Base-by-base conservation (phyloP, 2,329 filamentous ascomycete species). In the Epichloe scottii region DNA sequence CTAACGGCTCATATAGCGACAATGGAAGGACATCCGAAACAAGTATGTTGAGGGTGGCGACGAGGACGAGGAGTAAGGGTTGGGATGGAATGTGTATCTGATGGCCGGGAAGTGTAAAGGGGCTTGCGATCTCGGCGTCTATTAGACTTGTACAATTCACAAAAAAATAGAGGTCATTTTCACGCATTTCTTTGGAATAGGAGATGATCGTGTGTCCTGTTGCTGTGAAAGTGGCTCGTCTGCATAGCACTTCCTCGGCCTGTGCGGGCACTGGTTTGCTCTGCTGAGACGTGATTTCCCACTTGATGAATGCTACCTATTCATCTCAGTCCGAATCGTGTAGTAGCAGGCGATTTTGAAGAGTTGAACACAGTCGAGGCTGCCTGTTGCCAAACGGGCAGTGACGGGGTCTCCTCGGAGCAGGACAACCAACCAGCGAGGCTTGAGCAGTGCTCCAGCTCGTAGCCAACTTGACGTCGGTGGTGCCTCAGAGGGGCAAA, bases 11-110 rank as follows among this genome's bases (percentile, higher is more conserved):
- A 49, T 47, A 33, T 58, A 97, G 91, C 89, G 91, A 66, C 91
- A 96, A 94, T 97, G 93, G 93, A 96, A 96, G 81, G 93, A 98
- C 70, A 96, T 98, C 76, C 91, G 94, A 75, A 75, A 84, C 70
- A 84, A 79, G 72, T 98, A 95, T 71, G 70, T 95, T 63, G 73
- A 87, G 72, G 76, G 77, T 54, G 79, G 75, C 51, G 83, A 86
- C 57, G 82, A 82, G 58, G 79, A 84, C 57, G 82, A 84, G 64
- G 69, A 72, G 60, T 63, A 60, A 53, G 59, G 57, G 45, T 23
- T 21, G 33, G 23, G 23, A 38, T 17, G 14, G 19, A 8, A 38
- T 19, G 12, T 39, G 21, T 11, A 48, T 30, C 26, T 10, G 41
- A 35, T 46, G 40, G 35, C 41, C 14, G 23, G 44, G 30, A 12